phyloP scores from a whole-genome alignment of 176 grass and related monocot genomes.

The Triticum timopheevii region DNA sequence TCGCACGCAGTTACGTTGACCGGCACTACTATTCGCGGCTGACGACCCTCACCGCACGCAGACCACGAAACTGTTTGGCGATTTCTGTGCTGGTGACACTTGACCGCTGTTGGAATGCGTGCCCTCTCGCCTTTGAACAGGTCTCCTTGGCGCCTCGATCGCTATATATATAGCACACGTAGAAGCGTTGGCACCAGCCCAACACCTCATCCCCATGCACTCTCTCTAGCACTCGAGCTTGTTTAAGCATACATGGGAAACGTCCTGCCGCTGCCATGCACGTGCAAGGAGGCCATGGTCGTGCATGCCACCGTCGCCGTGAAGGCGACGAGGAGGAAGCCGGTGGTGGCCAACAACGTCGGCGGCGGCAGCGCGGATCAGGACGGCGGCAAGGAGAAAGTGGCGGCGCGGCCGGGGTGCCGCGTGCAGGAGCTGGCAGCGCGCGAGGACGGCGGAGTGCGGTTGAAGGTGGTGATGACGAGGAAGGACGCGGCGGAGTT shows the following conservation, averaged over 20 bases:
- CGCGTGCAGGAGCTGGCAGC: not conserved
- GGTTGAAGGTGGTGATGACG: conserved; percentile 57
- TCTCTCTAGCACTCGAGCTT: too few relatives aligned
- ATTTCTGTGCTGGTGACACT: not conserved
- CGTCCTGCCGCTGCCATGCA: conserved; percentile 26
- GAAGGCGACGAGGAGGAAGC: not conserved
- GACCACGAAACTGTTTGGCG: not conserved
- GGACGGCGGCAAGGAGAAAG: not conserved
- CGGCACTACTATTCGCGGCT: not conserved
- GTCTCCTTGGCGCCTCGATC: not conserved
- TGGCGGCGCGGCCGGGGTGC: not conserved
- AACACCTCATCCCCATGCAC: not conserved
- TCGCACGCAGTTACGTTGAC: not conserved
- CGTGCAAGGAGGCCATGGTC: not conserved
- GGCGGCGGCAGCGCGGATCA: not conserved
- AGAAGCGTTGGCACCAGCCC: not conserved
- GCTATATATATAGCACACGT: not conserved
- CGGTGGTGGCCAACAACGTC: not conserved
- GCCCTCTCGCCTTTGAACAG: not conserved
- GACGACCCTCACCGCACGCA: not conserved
- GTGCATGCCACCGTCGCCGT: not conserved
- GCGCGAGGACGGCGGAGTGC: conserved; percentile 18
- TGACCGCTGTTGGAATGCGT: not conserved
- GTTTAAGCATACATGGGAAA: conserved; percentile 31
- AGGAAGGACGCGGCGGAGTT: conserved; percentile 52